These are phyloP conservation scores for Pestalotiopsis sp. DNA, from an alignment of 2,329 filamentous ascomycete genomes.

Conservation along the genomic window DNA sequence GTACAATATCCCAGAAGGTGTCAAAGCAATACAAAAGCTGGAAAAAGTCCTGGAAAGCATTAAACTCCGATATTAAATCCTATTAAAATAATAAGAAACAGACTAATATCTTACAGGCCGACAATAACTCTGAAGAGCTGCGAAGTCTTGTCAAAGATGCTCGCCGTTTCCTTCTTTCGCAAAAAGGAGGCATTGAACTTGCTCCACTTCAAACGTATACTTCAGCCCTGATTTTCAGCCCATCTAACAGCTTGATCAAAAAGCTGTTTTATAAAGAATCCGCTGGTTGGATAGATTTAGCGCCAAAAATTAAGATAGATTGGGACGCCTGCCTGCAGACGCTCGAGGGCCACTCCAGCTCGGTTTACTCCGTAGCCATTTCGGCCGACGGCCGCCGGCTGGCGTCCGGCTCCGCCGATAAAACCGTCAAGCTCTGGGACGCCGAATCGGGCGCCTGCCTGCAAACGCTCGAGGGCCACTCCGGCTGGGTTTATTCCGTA, in stretches of 20 bases:
- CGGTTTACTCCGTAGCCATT: neutral
- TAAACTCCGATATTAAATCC: constrained; percentile 24
- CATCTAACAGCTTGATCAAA: constrained; percentile 23
- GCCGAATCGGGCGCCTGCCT: no score
- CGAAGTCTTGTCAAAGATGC: no score
- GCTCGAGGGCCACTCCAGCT: neutral
- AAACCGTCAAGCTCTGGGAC: no score
- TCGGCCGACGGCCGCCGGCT: constrained; percentile 1
- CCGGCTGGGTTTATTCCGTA: no score
- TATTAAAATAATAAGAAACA: no score
- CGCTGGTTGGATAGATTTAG: constrained; percentile 18
- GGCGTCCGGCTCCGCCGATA: constrained; percentile 27
- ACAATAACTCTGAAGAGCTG: no score
- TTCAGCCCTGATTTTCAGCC: constrained; percentile 34
- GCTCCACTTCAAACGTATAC: constrained; percentile 36
- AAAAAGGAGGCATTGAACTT: constrained; percentile 23
- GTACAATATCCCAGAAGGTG: constrained; percentile 23
- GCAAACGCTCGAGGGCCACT: no score
- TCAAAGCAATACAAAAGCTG: constrained; percentile 26
- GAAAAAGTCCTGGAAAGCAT: constrained; percentile 9
- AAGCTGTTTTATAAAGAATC: constrained; percentile 18
- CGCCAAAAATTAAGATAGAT: constrained; percentile 4
- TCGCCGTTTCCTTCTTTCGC: constrained; percentile 16
- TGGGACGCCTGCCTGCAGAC: constrained; percentile 4
- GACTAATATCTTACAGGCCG: no score